Base-by-base conservation (phyloP, 2,329 filamentous ascomycete species). In the Aspergillus pseudonomiae region DNA sequence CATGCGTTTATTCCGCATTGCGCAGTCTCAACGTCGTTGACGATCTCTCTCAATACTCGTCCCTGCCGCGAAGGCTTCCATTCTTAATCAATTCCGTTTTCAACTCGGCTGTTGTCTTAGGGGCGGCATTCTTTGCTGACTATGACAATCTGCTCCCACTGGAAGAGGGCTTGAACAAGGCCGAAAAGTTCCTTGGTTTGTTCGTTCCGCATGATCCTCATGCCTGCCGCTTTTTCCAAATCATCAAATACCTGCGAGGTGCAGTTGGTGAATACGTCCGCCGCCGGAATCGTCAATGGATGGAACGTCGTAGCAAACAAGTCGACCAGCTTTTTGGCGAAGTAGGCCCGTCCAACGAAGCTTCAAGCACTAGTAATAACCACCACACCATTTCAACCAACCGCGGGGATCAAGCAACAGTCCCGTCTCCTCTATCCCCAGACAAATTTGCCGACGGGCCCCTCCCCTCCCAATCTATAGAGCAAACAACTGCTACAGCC, bases 31-130 rank as follows among this genome's bases (percentile, higher is more conserved):
- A 80, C 5, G 72, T 82, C 0, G 68, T 81, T 0, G 74, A 79
- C 14, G 72, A 71, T 1, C 73, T 83, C 1, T 64, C 77, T 4
- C 68, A 67, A 1, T 75, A 73, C 1, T 63, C 72, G 1, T 69
- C 72, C 2, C 71, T 82, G 0, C 81, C 81, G 0, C 80, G 78
- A 34, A 73, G 81, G 1, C 67, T 83, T 4, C 81, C 81, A 0
- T 81, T 83, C 19, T 67, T 83, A 0, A 79, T 83, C 5, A 83
- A 83, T 56, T 80, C 79, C 1, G 75, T 80, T 4, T 83, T 83
- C 63, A 78, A 81, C 6, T 80, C 81, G 0, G 79, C 79, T 0
- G 68, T 83, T 0, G 80, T 83, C 0, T 71, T 83, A 0, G 81
- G 81, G 0, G 75, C 81, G 0, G 80, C 81, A 0, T 75, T 78